phyloP scores from a whole-genome alignment of 129 eudicot species.

The Lactuca sativa region DNA sequence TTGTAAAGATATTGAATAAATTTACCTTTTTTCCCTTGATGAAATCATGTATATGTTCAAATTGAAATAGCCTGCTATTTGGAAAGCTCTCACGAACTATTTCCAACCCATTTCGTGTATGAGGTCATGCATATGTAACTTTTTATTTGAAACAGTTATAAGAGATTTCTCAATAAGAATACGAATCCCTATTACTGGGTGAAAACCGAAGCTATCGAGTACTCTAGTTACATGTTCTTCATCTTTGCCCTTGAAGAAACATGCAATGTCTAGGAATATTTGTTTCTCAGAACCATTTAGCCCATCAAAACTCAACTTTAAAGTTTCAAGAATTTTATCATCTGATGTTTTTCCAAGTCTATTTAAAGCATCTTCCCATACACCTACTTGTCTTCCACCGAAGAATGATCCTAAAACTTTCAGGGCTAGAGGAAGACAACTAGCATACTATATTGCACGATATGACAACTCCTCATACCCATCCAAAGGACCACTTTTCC shows the following conservation, averaged over 20 bases:
- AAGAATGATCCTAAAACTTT: conserved; percentile 17
- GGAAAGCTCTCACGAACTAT: neutral
- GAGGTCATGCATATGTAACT: too few species aligned
- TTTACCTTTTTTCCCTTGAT: neutral
- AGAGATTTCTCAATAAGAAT: too few species aligned
- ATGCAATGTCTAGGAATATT: conserved; percentile 37
- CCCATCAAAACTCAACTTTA: conserved; percentile 30
- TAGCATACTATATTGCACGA: conserved; percentile 1
- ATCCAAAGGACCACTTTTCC: neutral
- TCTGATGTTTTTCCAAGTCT: conserved; percentile 17
- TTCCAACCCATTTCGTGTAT: too few species aligned
- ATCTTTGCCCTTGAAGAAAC: conserved; percentile 26
- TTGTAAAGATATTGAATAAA: too few species aligned
- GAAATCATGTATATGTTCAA: conserved; percentile 11
- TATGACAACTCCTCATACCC: conserved; percentile 12
- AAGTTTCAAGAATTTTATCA: neutral
- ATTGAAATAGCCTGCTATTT: conserved; percentile 21
- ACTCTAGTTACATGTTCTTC: too few species aligned
- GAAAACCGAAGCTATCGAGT: too few species aligned
- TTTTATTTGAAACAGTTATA: too few species aligned
- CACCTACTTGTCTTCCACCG: conserved; percentile 10
- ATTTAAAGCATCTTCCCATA: conserved; percentile 22
- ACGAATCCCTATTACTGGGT: too few species aligned
- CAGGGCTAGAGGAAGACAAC: conserved; percentile 11
- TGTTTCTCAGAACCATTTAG: conserved; percentile 15